phyloP scores from a whole-genome alignment of 1,284 basidiomycete species.

The Irpex lacteus region DNA sequence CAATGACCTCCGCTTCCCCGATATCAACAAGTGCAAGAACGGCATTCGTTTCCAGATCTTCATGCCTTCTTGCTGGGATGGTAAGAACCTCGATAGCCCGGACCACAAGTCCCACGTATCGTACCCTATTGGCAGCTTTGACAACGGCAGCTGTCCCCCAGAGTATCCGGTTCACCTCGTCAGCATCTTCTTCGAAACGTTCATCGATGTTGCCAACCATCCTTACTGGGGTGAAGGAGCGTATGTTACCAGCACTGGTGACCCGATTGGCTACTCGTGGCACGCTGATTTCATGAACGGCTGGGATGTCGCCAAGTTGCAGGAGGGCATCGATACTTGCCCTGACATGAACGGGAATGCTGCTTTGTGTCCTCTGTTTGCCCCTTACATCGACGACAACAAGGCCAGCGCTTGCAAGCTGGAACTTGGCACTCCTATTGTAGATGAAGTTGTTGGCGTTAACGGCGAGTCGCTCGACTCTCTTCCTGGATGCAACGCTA shows the following conservation, averaged over 20 bases:
- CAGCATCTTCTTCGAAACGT: slow-evolving; percentile 32
- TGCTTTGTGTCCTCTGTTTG: slow-evolving; percentile 26
- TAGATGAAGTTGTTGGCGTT: slow-evolving; percentile 26
- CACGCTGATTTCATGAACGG: slow-evolving; percentile 35
- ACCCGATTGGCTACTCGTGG: slow-evolving; percentile 28
- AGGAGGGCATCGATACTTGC: slow-evolving; percentile 14
- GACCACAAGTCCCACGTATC: slow-evolving; percentile 56
- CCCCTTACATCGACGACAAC: slow-evolving; percentile 20
- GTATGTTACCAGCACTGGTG: slow-evolving; percentile 31
- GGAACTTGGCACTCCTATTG: slow-evolving; percentile 15
- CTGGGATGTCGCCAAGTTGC: slow-evolving; percentile 28
- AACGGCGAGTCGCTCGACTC: slow-evolving; percentile 16
- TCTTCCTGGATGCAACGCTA: slow-evolving; percentile 30
- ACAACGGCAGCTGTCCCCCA: slow-evolving; percentile 28
- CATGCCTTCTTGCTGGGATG: slow-evolving; percentile 46
- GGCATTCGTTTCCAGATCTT: slow-evolving; percentile 43
- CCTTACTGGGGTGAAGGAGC: slow-evolving; percentile 23
- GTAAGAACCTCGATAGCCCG: slow-evolving; percentile 40
- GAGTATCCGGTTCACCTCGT: slow-evolving; percentile 29
- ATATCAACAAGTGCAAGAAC: slow-evolving; percentile 31
- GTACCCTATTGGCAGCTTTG: slow-evolving; percentile 38
- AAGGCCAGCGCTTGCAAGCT: slow-evolving; percentile 23
- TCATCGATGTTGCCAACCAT: slow-evolving; percentile 22
- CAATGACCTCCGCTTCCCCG: slow-evolving; percentile 24
- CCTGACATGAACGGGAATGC: slow-evolving; percentile 25